A percentile compares a stretch with the other conserved stretches of the same genome.
Evolutionary conservation across 2,329 filamentous ascomycete species (phyloP).

Genomic region (Shiraia bambusicola): DNA sequence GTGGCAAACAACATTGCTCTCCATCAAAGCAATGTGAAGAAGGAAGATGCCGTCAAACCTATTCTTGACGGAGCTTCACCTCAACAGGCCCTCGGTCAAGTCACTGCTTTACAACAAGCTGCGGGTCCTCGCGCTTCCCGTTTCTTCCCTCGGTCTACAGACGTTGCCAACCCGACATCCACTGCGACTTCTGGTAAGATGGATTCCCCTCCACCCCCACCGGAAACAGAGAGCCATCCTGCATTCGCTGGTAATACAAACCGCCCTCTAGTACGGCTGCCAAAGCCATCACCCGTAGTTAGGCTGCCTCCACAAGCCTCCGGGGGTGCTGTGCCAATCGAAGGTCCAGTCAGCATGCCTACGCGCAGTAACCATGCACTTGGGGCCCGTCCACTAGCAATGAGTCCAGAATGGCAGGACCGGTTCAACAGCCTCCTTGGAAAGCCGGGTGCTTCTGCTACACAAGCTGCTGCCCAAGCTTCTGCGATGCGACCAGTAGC

Average conservation of each 20-base stretch:
- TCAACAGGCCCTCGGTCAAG: slow-evolving; percentile 23
- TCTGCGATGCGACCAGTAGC: slow-evolving; percentile 11
- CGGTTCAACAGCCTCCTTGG: slow-evolving; percentile 76
- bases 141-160: slow-evolving; percentile 40
- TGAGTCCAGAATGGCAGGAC: slow-evolving; percentile 69
- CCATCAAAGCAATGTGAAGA: slow-evolving; percentile 17
- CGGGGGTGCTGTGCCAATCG: slow-evolving; percentile 41
- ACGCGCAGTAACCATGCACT: slow-evolving; percentile 28
- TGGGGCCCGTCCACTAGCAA: slow-evolving; percentile 44
- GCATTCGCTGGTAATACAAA: slow-evolving; percentile 67
- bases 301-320: slow-evolving; percentile 67
- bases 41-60: slow-evolving; percentile 30
- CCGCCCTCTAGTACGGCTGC: slow-evolving; percentile 69
- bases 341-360: slow-evolving; percentile 46
- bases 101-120: slow-evolving; percentile 26
- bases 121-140: slow-evolving; percentile 37
- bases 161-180: slow-evolving; percentile 22
- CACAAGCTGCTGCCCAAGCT: slow-evolving; percentile 31
- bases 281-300: slow-evolving; percentile 72
- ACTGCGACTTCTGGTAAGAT: slow-evolving; percentile 21
- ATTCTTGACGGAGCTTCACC: slow-evolving; percentile 25
- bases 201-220: slow-evolving; percentile 55
- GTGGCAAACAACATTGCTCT: slow-evolving; percentile 19
- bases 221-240: slow-evolving; percentile 72
- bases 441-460: slow-evolving; percentile 51